These are phyloP conservation scores for Vigna hirtella DNA, from an alignment of 306 rosid genomes.

Conservation along the genomic window DNA sequence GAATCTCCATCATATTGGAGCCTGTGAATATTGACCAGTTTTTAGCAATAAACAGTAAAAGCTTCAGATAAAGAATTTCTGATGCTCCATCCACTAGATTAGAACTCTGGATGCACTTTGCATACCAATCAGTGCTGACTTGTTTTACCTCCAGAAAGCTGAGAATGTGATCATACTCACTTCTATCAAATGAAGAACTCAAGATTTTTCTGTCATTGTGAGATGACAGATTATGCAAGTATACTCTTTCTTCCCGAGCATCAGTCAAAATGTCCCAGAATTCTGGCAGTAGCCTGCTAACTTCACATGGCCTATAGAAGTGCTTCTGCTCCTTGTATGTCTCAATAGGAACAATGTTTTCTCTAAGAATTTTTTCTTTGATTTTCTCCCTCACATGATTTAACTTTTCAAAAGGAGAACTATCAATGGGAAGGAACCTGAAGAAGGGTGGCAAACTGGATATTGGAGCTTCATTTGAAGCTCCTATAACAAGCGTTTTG, in stretches of 20 bases:
- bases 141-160: constrained; percentile 57
- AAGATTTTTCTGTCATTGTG: constrained; percentile 59
- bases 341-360: constrained; percentile 69
- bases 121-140: constrained; percentile 68
- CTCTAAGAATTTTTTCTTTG: constrained; percentile 48
- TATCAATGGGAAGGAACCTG: constrained; percentile 58
- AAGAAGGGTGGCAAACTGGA: constrained; percentile 58
- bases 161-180: constrained; percentile 52
- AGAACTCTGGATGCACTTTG: constrained; percentile 68
- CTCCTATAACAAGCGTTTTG: constrained; percentile 50
- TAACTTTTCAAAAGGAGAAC: constrained; percentile 51
- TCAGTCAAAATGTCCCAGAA: constrained; percentile 63
- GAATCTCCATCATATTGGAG: constrained; percentile 49
- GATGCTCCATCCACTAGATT: constrained; percentile 61
- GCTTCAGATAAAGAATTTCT: constrained; percentile 59
- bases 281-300: constrained; percentile 62
- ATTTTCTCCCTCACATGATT: constrained; percentile 64
- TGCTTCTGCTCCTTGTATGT: constrained; percentile 58
- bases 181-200: constrained; percentile 59
- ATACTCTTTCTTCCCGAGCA: constrained; percentile 51
- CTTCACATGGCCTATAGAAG: constrained; percentile 69
- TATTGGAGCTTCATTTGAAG: constrained; percentile 49
- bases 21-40: constrained; percentile 48
- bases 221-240: constrained; percentile 59
- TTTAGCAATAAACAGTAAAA: constrained; percentile 59